phyloP scores from a whole-genome alignment of 2,329 filamentous ascomycete genomes.

The Fusarium cyanostomum region DNA sequence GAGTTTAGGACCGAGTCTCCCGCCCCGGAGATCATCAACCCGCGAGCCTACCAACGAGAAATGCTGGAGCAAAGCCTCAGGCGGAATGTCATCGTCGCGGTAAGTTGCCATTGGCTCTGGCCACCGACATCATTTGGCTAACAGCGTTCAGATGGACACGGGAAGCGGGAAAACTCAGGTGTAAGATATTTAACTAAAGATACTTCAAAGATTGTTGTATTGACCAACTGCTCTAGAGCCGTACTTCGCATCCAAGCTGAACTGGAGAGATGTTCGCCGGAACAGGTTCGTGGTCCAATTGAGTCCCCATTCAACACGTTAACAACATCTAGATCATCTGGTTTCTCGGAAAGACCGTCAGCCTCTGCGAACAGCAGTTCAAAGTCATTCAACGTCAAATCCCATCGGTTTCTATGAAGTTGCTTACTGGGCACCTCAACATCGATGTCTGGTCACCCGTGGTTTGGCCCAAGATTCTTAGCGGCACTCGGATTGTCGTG shows the following conservation, averaged over 20 bases:
- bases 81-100: conserved; percentile 76
- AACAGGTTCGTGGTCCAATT: conserved; percentile 66
- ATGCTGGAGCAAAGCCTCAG: conserved; percentile 77
- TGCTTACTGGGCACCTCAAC: conserved; percentile 74
- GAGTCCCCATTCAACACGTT: conserved; percentile 9
- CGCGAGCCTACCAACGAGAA: conserved; percentile 76
- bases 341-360: conserved; percentile 77
- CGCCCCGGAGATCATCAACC: conserved; percentile 48
- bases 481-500: conserved; percentile 75
- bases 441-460: conserved; percentile 76
- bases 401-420: conserved; percentile 64
- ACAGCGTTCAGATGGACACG: conserved; percentile 74
- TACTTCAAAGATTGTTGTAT: neutral
- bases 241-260: conserved; percentile 73
- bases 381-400: conserved; percentile 68
- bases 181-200: conserved; percentile 55
- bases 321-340: conserved; percentile 65
- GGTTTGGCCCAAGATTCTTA: conserved; percentile 74
- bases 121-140: neutral
- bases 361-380: conserved; percentile 73
- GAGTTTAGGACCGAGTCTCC: neutral
- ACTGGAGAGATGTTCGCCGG: conserved; percentile 61
- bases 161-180: conserved; percentile 82
- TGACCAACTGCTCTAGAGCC: conserved; percentile 58
- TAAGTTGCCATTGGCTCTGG: conserved; percentile 49